These are phyloP conservation scores for Aureobasidium sp. DNA, from an alignment of 2,329 filamentous ascomycete genomes.

Conservation along the genomic window DNA sequence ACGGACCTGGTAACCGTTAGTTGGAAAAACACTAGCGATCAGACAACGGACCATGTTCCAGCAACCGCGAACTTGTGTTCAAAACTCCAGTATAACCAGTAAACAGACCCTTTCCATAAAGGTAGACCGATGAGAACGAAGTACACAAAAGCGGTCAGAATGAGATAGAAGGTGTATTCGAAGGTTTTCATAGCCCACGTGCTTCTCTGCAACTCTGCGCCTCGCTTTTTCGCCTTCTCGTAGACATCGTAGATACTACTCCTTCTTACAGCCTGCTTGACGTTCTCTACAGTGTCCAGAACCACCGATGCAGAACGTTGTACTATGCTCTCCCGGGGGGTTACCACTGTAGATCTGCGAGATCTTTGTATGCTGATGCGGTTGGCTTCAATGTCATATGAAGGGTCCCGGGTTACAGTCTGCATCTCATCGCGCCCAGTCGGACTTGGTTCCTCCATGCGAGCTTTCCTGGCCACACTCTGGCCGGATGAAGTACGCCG, in stretches of 20 bases:
- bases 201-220: conserved; percentile 20
- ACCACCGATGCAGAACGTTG: conserved; percentile 13
- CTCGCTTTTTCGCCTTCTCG: conserved; percentile 22
- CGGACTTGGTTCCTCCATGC: not conserved
- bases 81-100: conserved; percentile 39
- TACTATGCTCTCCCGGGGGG: not conserved
- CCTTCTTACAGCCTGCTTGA: not conserved
- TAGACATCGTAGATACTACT: conserved; percentile 22
- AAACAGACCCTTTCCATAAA: conserved; percentile 41
- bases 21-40: no score
- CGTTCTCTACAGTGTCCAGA: not conserved
- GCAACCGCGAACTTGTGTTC: conserved; percentile 34
- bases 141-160: conserved; percentile 37
- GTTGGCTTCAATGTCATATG: not conserved
- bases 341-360: not conserved
- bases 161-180: conserved; percentile 34
- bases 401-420: not conserved
- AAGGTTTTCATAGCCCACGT: conserved; percentile 33
- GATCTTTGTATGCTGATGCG: not conserved
- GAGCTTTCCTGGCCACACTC: not conserved
- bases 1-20: conserved; percentile 25
- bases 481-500: not conserved
- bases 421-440: not conserved
- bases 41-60: conserved; percentile 29
- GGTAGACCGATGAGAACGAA: conserved; percentile 42